Evolutionary conservation across 2,329 filamentous ascomycete genomes (phyloP), one percentile per base, ranked within the genome.

Genomic region (Trichoderma sp.): DNA sequence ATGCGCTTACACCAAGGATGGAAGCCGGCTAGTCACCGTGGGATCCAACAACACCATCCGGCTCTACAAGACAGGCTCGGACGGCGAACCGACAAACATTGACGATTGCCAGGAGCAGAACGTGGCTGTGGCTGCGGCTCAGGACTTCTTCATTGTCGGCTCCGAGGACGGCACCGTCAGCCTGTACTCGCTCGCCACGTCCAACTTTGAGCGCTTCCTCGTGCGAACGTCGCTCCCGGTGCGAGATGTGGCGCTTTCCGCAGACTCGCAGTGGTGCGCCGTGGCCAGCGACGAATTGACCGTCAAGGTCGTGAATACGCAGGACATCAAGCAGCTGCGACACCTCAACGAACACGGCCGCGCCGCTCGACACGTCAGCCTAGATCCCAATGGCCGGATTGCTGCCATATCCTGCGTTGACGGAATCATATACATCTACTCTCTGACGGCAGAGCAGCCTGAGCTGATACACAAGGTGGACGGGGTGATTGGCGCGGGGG

Each of bases 111-210:
- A 93, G 76, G 96, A 98, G 79, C 93, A 94, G 78, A 97, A 98
- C 81, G 88, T 94, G 24, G 92, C 93, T 38, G 91, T 98, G 27
- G 93, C 91, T 35, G 91, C 95, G 24, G 91, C 91, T 45, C 90
- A 96, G 81, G 91, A 93, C 76, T 95, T 94, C 83, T 97, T 98
- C 82, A 91, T 98, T 62, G 92, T 95, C 77, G 97, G 95, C 33
- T 94, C 94, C 24, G 96, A 99, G 84, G 95, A 98, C 85, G 97
- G 97, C 81, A 97, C 93, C n/a, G 95, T 99, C 80, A 97, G 93
- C 87, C 91, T 95, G 80, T 99, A 97, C 86, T 94, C 93, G n/a
- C 89, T 98, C 67, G 88, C 90, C 75, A 91, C 90, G 3, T 92
- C 92, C 80, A 84, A 87, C 33, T 94, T 97, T 85, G 94, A 97